These are phyloP conservation scores for Thalassiosira hispida DNA, from an alignment of 352 stramenopile species.

Conservation along the genomic window DNA sequence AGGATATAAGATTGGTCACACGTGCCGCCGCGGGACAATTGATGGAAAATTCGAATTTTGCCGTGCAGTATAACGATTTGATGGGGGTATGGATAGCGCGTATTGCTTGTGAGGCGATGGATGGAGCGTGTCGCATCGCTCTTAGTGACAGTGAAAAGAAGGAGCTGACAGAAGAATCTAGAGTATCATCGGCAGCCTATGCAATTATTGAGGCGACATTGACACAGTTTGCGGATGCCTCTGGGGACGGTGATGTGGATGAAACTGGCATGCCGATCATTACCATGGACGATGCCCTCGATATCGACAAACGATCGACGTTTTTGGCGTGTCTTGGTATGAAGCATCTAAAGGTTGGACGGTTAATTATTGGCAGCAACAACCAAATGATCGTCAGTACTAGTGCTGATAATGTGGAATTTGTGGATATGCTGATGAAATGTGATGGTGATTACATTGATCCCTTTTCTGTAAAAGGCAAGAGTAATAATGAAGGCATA, in stretches of 20 bases:
- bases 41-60: constrained; percentile 56
- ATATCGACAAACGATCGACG: constrained; percentile 18
- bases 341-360: constrained; percentile 19
- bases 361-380: constrained; percentile 43
- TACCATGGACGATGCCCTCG: background rate
- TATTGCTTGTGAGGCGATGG: constrained; percentile 46
- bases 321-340: constrained; percentile 44
- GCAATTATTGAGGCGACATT: constrained; percentile 38
- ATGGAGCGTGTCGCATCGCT: constrained; percentile 40
- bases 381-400: no score
- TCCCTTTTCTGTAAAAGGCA: constrained; percentile 1
- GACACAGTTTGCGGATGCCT: constrained; percentile 11
- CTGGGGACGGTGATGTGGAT: background rate
- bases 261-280: constrained; percentile 2
- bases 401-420: constrained; percentile 20
- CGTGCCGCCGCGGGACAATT: constrained; percentile 62
- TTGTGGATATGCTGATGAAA: constrained; percentile 24
- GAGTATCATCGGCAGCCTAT: constrained; percentile 2
- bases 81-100: constrained; percentile 21
- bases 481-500: background rate
- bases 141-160: constrained; percentile 1
- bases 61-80: constrained; percentile 59
- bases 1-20: constrained; percentile 40
- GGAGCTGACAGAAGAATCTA: background rate
- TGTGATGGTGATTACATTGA: background rate